These are phyloP conservation scores for Starmerella kuoi DNA, from an alignment of 805 yeast species.

Conservation along the genomic window DNA sequence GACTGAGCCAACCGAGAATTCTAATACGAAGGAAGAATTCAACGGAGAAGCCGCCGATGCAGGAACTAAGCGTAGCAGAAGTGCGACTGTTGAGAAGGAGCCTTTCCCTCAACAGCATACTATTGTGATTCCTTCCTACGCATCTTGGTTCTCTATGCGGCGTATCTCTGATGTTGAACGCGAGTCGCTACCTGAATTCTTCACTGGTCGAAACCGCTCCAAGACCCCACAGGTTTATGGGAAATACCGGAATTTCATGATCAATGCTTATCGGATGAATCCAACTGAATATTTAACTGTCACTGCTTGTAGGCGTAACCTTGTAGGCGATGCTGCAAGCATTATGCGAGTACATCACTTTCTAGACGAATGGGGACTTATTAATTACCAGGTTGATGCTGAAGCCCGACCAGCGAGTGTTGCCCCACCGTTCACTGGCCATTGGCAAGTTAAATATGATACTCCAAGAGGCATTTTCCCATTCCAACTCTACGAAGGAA, in stretches of 20 bases:
- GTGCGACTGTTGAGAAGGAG: neutral
- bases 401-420: conserved; percentile 51
- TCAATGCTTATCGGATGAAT: conserved; percentile 74
- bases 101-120: conserved; percentile 58
- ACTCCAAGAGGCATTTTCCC: conserved; percentile 90
- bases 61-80: conserved; percentile 1
- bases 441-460: conserved; percentile 64
- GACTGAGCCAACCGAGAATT: neutral
- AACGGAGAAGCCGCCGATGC: too few species aligned
- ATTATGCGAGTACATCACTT: conserved; percentile 74
- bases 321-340: conserved; percentile 86
- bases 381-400: conserved; percentile 83
- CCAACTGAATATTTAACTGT: conserved; percentile 83
- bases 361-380: conserved; percentile 82
- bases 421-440: conserved; percentile 65
- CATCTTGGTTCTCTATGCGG: conserved; percentile 71
- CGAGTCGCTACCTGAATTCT: conserved; percentile 79
- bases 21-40: neutral
- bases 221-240: conserved; percentile 74
- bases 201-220: conserved; percentile 45
- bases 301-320: conserved; percentile 80
- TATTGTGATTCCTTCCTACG: conserved; percentile 74
- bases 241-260: conserved; percentile 77
- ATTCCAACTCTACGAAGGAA: conserved; percentile 66
- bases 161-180: conserved; percentile 66